phyloP scores from a whole-genome alignment of 768 basidiomycete species.

The Phlebiopsis gigantea region DNA sequence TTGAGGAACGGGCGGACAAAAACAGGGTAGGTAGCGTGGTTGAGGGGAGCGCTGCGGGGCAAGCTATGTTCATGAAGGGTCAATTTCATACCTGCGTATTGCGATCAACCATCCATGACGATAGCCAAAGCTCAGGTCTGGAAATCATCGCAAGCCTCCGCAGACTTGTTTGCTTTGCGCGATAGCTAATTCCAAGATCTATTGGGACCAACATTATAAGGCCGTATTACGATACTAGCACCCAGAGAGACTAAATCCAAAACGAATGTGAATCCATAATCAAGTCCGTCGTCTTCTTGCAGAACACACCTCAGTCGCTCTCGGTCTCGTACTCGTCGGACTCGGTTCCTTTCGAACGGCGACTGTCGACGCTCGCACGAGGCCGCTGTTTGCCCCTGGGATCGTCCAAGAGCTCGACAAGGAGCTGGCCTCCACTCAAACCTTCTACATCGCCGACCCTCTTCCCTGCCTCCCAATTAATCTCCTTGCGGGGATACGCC shows the following conservation, averaged over 20 bases:
- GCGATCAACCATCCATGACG: too few relatives aligned
- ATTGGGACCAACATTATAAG: background rate
- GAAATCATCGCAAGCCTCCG: too few relatives aligned
- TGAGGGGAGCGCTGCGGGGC: too few relatives aligned
- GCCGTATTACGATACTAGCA: background rate
- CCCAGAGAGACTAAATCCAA: background rate
- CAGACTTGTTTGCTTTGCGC: too few relatives aligned
- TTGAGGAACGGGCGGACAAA: too few relatives aligned
- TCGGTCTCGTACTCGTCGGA: slow-evolving; percentile 59
- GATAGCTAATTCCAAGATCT: too few relatives aligned
- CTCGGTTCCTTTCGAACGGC: slow-evolving; percentile 25
- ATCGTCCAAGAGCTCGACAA: slow-evolving; percentile 44
- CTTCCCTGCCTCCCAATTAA: slow-evolving; percentile 39
- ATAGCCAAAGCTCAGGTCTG: too few relatives aligned
- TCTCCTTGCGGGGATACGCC: slow-evolving; percentile 66
- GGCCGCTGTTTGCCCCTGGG: slow-evolving; percentile 18
- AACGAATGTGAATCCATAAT: background rate
- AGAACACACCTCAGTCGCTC: slow-evolving; percentile 8
- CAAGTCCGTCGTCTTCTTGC: background rate
- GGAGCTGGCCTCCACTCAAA: slow-evolving; percentile 58
- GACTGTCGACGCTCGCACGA: slow-evolving; percentile 7
- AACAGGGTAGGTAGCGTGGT: too few relatives aligned
- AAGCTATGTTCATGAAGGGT: too few relatives aligned
- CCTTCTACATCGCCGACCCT: slow-evolving; percentile 42
- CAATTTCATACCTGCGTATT: too few relatives aligned